Evolutionary conservation across 1,284 basidiomycete genomes (phyloP).

Genomic region (Microbotryum silenes-acaulis): DNA sequence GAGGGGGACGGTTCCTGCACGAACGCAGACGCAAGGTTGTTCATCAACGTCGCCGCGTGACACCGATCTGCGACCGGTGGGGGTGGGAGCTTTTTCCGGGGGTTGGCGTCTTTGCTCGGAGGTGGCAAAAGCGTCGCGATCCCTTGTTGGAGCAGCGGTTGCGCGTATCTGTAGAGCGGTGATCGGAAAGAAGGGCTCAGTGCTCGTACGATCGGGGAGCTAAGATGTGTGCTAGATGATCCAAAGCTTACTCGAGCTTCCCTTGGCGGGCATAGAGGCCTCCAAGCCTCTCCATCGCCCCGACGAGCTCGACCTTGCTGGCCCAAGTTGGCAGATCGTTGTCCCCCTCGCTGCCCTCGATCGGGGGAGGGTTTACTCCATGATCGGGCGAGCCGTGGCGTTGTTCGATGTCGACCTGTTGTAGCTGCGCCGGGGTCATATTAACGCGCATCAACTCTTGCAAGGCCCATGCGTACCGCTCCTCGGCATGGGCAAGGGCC

Average conservation of each 20-base stretch:
- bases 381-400: background rate
- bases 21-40: conserved; percentile 29
- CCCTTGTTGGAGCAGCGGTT: conserved; percentile 26
- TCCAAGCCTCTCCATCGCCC: conserved; percentile 24
- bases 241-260: conserved; percentile 19
- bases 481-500: conserved; percentile 19
- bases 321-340: conserved; percentile 21
- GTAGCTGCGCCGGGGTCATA: conserved; percentile 17
- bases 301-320: conserved; percentile 23
- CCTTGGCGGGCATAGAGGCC: conserved; percentile 26
- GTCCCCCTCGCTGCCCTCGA: background rate
- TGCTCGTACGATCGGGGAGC: background rate
- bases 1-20: conserved; percentile 19
- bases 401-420: conserved; percentile 5
- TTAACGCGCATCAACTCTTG: conserved; percentile 26
- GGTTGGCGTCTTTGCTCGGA: conserved; percentile 15
- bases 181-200: background rate
- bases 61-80: conserved; percentile 21
- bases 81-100: background rate
- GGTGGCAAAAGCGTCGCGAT: conserved; percentile 26
- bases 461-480: conserved; percentile 24
- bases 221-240: background rate
- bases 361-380: too few relatives aligned
- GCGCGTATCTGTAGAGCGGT: conserved; percentile 14
- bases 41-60: conserved; percentile 32